phyloP scores from a whole-genome alignment of 2,329 filamentous ascomycete genomes.

The Hypoxylon sp. region DNA sequence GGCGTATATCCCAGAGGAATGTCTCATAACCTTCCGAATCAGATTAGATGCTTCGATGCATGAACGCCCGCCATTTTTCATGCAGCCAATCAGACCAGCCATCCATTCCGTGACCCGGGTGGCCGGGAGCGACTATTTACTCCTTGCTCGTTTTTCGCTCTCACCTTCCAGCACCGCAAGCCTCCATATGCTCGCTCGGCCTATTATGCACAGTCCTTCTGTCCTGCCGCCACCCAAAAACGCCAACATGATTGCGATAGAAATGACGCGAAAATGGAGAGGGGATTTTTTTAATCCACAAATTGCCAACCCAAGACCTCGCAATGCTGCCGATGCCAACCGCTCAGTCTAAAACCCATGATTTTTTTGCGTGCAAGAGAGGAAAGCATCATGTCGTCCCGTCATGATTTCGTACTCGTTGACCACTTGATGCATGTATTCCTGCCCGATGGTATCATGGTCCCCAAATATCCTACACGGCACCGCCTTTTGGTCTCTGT shows the following conservation, averaged over 20 bases:
- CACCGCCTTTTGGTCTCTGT: not conserved
- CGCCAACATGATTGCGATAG: slow-evolving; percentile 14
- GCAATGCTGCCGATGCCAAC: slow-evolving; percentile 33
- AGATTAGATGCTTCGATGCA: slow-evolving; percentile 20
- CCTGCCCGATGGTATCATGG: slow-evolving; percentile 18
- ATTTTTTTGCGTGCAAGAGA: slow-evolving; percentile 27
- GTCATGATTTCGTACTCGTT: slow-evolving; percentile 30
- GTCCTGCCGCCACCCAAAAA: slow-evolving; percentile 16
- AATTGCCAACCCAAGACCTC: slow-evolving; percentile 23
- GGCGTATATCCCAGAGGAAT: slow-evolving; percentile 7
- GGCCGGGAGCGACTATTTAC: slow-evolving; percentile 27
- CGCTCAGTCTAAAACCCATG: slow-evolving; percentile 31
- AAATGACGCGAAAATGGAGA: slow-evolving; percentile 20
- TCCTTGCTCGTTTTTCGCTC: slow-evolving; percentile 4
- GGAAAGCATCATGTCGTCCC: slow-evolving; percentile 30
- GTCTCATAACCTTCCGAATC: slow-evolving; percentile 15
- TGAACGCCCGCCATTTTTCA: slow-evolving; percentile 32
- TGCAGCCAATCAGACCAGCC: slow-evolving; percentile 35
- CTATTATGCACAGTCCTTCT: slow-evolving; percentile 24
- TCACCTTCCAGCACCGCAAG: slow-evolving; percentile 8
- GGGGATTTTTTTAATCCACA: slow-evolving; percentile 20
- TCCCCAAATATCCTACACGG: slow-evolving; percentile 33
- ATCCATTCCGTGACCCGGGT: slow-evolving; percentile 31
- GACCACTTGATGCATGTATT: slow-evolving; percentile 6
- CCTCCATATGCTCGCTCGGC: slow-evolving; percentile 3